Base-by-base conservation (phyloP, 23 red algal species). In the Gracilaria gracilis region DNA sequence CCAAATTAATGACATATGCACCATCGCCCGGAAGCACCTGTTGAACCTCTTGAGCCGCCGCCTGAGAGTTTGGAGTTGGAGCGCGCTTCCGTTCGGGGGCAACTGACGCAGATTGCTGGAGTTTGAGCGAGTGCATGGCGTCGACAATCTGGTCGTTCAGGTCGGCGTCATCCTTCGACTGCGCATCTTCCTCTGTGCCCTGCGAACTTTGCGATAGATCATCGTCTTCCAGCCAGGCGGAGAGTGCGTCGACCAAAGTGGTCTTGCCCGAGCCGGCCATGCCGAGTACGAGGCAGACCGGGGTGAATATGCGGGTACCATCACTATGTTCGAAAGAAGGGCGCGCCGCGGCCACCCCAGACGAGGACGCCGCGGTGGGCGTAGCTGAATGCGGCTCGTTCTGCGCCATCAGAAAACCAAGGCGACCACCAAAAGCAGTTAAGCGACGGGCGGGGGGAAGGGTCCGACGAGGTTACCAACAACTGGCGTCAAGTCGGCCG, bases 191-290 rank as follows among this genome's bases (percentile, higher is more conserved):
- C 4, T 25, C 61, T 16, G 21, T 51, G 6, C 34, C 72, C 1
- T 58, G 49, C 28, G 62, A 61, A 58, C 44, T 77, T n/a, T 44
- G 25, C 14, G 86, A 61, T n/a, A 64, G 59, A 59, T 57, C 53
- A 28, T 90, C 54, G 8, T 58, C 86, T 35, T 72, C 82, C 21
- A 91, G 61, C 62, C 84, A 85, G 31, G 67, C 76, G 16, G 94
- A 83, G 34, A 98, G 35, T 14, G 82, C 87, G 47, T 94, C 76
- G 37, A 99, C 85, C 49, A 99, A 77, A 0, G 93, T 96, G 15
- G 88, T 96, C 78, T 99, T 99, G n/a, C 97, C 97, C 50, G 84
- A 87, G 33, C 97, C 97, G 38, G 97, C 97, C 97, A 99, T 99
- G 48, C 97, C 97, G 28, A 99, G 80, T 11, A 99, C 92, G 61